Evolutionary conservation across 176 grass and related monocot species (phyloP), one percentile per base, ranked within the genome.

Genomic region (Eleusine coracana): DNA sequence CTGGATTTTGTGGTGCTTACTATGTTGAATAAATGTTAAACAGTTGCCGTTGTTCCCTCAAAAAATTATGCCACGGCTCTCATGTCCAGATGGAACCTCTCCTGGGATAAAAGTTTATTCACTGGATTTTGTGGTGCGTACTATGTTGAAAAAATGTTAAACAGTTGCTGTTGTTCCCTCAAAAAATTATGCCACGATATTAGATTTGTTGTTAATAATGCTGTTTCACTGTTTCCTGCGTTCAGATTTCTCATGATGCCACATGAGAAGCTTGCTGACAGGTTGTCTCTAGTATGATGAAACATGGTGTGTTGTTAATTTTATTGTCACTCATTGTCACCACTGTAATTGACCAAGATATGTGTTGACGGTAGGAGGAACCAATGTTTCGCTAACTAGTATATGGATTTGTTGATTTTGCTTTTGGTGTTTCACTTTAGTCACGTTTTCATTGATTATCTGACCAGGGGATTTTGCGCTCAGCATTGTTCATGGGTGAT

Each of bases 191-290:
- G 44, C 46, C 37, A 39, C 45, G 3, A 10, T 73, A 59, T 85
- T 63, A 31, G 17, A 67, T 40, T 44, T 40, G 29, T 75, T 76
- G 10, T 45, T 73, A 59, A 42, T 73, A 58, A 29, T 68, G 31
- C 15, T 29, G 16, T 48, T 69, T 86, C 37, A 76, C 25, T 34
- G 37, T 86, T 45, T 80, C 38, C 34, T 45, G 39, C 23, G 27
- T 66, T 39, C 11, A 66, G 4, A 64, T 71, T 79, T 85, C 44
- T 79, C n/a, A 63, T 65, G 18, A 11, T 76, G 48, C 49, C 34
- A 75, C 21, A 72, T 17, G 28, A 74, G 17, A 40, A 6, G 34
- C 31, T 36, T n/a, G 13, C 13, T 68, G 10, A 44, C 20, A 73
- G 17, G 20, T n/a, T 46, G 17, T 61, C 18, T 25, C 6, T 51